Conservation (phyloP, 176 grass and related monocot species). For the Oryza meyeriana region DNA sequence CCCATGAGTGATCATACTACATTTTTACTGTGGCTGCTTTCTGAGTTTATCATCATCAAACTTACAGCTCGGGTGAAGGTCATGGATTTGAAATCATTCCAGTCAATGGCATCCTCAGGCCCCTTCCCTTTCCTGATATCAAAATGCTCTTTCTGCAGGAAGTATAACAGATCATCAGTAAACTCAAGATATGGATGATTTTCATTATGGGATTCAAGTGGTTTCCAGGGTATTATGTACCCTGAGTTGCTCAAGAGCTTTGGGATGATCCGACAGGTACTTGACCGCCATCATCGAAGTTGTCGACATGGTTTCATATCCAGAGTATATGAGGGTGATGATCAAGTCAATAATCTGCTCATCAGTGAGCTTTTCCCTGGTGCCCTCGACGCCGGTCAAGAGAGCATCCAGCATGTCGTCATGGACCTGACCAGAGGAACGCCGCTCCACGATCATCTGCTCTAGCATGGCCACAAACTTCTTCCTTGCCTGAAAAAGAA, state of each 20-base stretch:
- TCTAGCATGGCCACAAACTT: constrained; percentile 77
- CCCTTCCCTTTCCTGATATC: constrained; percentile 60
- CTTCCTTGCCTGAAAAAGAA: constrained; percentile 69
- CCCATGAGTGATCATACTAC: background rate
- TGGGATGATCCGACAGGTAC: constrained; percentile 78
- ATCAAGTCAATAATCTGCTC: constrained; percentile 92
- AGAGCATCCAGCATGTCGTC: constrained; percentile 82
- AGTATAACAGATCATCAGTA: constrained; percentile 9
- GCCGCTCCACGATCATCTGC: constrained; percentile 59
- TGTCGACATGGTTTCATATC: constrained; percentile 92
- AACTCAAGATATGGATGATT: constrained; percentile 3
- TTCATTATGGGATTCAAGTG: background rate
- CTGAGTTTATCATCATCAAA: constrained; percentile 7
- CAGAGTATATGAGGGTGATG: constrained; percentile 91
- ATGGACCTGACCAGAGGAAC: constrained; percentile 33
- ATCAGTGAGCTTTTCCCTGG: constrained; percentile 62
- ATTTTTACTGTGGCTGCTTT: background rate
- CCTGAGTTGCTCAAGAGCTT: constrained; percentile 71
- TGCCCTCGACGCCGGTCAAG: constrained; percentile 40
- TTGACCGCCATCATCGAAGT: constrained; percentile 98
- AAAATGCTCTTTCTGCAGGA: constrained; percentile 74
- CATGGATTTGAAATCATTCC: constrained; percentile 88
- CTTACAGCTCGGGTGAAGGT: constrained; percentile 86
- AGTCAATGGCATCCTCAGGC: constrained; percentile 50
- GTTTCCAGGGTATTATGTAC: constrained; percentile 42